Percentiles rank a stretch among this genome's conserved stretches.
Conservation (phyloP, 106 monocot genomes). For the Acorus calamus region DNA sequence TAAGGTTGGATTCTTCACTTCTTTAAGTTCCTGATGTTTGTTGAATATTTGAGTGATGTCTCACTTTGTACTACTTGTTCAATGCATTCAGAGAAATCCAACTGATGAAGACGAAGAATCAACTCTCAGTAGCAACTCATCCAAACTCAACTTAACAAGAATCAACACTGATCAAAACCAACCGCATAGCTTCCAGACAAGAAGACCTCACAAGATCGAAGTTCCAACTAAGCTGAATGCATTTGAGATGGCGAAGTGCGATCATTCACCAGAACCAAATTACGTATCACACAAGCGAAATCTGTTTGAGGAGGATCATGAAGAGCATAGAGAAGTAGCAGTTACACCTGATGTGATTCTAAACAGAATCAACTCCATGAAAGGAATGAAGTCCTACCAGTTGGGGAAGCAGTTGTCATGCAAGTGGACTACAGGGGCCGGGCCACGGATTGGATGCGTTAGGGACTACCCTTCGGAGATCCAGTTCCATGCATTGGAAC, state of each 20-base stretch:
- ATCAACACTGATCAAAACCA: neutral
- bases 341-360: neutral
- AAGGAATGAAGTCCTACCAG: slow-evolving; percentile 5
- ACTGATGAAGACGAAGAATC: slow-evolving; percentile 58
- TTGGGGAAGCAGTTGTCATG: slow-evolving; percentile 13
- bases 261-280: neutral
- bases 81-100: slow-evolving; percentile 34
- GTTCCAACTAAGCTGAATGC: neutral
- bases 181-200: no score
- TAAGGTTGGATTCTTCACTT: slow-evolving; percentile 27
- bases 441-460: slow-evolving; percentile 38
- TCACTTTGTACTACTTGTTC: no score
- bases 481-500: slow-evolving; percentile 29
- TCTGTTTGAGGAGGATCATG: neutral
- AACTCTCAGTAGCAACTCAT: slow-evolving; percentile 9
- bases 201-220: neutral
- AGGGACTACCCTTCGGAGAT: slow-evolving; percentile 32
- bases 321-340: neutral
- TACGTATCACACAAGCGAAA: slow-evolving; percentile 4
- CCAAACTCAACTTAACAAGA: slow-evolving; percentile 12
- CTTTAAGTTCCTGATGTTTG: no score
- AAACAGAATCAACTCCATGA: neutral
- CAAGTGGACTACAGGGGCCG: slow-evolving; percentile 34
- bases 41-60: no score
- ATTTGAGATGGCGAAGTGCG: neutral